Evolutionary conservation across 768 basidiomycete species (phyloP).

Genomic region (Lentinula boryana): DNA sequence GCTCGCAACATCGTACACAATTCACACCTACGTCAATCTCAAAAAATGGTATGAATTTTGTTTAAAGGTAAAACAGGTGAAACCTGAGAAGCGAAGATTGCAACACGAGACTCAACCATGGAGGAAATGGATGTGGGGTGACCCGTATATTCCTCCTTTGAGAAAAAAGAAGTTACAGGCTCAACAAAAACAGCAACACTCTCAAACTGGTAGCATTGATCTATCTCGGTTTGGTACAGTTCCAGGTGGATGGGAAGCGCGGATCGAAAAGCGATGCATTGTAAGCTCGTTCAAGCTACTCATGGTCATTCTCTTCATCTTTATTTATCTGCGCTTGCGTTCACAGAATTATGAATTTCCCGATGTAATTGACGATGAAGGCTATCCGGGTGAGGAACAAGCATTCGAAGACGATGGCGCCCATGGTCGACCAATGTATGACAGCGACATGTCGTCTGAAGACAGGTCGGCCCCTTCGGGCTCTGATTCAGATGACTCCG

Average conservation of each 20-base stretch:
- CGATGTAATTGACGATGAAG: neutral
- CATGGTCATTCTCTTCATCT: neutral
- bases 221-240: neutral
- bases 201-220: neutral
- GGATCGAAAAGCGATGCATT: neutral
- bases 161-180: neutral
- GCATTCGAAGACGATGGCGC: neutral
- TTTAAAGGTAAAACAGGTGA: neutral
- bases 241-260: neutral
- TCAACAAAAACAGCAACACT: neutral
- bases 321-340: neutral
- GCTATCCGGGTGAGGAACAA: neutral
- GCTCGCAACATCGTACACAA: neutral
- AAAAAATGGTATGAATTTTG: constrained; percentile 2
- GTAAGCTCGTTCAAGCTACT: neutral
- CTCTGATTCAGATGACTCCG: constrained; percentile 1
- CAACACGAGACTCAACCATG: neutral
- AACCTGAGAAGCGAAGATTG: neutral
- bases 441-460: neutral
- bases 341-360: neutral
- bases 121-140: neutral
- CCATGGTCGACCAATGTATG: neutral
- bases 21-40: neutral
- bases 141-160: neutral
- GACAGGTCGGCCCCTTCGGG: neutral